phyloP scores from a whole-genome alignment of 1,139 yeast genomes.

The Zygosaccharomyces pseudobailii region DNA sequence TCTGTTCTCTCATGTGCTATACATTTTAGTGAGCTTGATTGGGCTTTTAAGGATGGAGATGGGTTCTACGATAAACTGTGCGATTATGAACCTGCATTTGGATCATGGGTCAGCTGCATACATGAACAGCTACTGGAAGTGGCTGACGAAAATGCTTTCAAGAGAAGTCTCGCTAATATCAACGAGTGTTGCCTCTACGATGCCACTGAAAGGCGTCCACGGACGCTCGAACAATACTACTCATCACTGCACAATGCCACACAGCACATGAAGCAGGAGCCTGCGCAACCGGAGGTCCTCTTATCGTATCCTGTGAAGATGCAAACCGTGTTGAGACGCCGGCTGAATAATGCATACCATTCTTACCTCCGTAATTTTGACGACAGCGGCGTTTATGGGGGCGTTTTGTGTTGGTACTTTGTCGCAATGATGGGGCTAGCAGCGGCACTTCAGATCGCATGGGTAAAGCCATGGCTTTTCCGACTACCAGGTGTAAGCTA shows the following conservation, averaged over 20 bases:
- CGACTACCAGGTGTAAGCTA: conserved; percentile 11
- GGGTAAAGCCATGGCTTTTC: conserved; percentile 10
- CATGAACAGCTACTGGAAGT: conserved; percentile 14
- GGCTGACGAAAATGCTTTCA: conserved; percentile 9
- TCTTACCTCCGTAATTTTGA: conserved; percentile 19
- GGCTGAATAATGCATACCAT: conserved; percentile 17
- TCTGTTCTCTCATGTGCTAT: conserved; percentile 9
- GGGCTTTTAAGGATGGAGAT: conserved; percentile 5
- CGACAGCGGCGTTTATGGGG: conserved; percentile 14
- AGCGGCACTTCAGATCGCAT: conserved; percentile 13
- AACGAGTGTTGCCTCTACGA: conserved; percentile 10
- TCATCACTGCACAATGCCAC: conserved; percentile 17
- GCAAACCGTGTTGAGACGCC: conserved; percentile 7
- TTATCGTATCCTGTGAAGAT: conserved; percentile 17
- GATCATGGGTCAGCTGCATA: conserved; percentile 20
- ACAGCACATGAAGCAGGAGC: conserved; percentile 3
- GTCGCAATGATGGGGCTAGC: conserved; percentile 9
- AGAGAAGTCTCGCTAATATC: conserved; percentile 13
- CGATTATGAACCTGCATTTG: conserved; percentile 22
- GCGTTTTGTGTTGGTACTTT: conserved; percentile 14
- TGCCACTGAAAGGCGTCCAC: conserved; percentile 1
- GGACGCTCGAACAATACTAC: conserved; percentile 11
- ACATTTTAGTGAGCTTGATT: conserved; percentile 3
- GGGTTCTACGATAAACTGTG: conserved; percentile 14
- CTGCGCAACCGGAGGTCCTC: neutral